Evolutionary conservation across 169 alveolate species (phyloP).

Genomic region (Cryptosporidium ubiquitum): DNA sequence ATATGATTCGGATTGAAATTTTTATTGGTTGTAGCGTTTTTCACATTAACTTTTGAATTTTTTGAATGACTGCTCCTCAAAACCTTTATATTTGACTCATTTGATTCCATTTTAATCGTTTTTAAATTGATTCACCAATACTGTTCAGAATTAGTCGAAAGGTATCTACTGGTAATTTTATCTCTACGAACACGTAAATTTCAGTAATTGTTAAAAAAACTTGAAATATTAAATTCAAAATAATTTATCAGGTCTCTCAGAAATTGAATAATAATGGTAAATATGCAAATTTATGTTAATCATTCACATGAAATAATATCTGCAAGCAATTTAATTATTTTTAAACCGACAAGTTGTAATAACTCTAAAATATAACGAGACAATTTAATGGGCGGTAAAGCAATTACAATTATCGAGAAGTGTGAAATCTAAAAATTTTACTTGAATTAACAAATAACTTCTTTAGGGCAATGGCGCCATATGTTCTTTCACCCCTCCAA

Average conservation of each 20-base stretch:
- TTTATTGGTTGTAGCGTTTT: background rate
- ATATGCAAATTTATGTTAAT: no score
- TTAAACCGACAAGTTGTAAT: background rate
- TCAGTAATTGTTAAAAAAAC: no score
- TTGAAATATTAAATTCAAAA: background rate
- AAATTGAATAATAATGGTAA: no score
- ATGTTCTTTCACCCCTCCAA: background rate
- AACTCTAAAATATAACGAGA: background rate
- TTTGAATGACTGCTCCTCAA: background rate
- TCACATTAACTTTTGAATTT: background rate
- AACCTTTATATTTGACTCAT: background rate
- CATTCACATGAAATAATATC: background rate
- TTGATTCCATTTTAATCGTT: background rate
- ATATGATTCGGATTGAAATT: background rate
- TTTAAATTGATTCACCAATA: background rate
- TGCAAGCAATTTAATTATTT: background rate
- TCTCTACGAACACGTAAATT: background rate
- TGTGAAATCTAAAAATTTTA: constrained; percentile 11
- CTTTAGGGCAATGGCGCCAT: background rate
- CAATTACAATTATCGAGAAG: background rate
- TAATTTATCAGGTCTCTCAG: no score
- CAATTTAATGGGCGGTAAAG: background rate
- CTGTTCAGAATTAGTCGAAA: no score
- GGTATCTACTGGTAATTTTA: background rate
- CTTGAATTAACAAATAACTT: background rate